phyloP scores from a whole-genome alignment of 352 stramenopile species.

The Bremia lactucae region DNA sequence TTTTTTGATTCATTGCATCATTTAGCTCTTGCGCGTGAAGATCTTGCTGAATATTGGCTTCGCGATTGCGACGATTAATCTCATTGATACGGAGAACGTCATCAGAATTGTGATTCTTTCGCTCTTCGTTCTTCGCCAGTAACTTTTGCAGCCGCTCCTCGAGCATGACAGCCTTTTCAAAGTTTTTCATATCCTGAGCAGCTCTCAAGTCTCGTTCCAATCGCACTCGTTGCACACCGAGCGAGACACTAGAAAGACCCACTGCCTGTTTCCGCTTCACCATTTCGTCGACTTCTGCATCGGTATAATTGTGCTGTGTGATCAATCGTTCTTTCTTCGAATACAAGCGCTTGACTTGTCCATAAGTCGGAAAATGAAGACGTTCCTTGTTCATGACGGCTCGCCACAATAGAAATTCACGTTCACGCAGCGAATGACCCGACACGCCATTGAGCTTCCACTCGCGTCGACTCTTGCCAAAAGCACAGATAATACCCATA shows the following conservation, averaged over 20 bases:
- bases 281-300: conserved; percentile 73
- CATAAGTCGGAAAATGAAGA: conserved; percentile 59
- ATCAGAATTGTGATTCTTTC: conserved; percentile 64
- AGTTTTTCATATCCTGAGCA: conserved; percentile 81
- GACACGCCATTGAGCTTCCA: conserved; percentile 70
- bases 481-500: conserved; percentile 62
- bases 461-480: conserved; percentile 66
- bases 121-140: conserved; percentile 53
- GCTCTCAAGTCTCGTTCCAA: conserved; percentile 69
- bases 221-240: conserved; percentile 68
- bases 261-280: conserved; percentile 61
- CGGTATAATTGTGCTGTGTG: conserved; percentile 67
- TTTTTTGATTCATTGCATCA: conserved; percentile 59
- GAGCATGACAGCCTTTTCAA: conserved; percentile 69
- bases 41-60: conserved; percentile 75
- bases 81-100: conserved; percentile 79
- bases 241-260: conserved; percentile 47
- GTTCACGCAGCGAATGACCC: conserved; percentile 58
- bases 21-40: conserved; percentile 66
- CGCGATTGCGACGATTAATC: conserved; percentile 76
- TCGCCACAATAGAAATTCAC: conserved; percentile 76
- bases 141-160: conserved; percentile 57
- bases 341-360: conserved; percentile 52
- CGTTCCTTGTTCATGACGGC: conserved; percentile 72
- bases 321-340: conserved; percentile 56